Conservation (phyloP, 2,329 filamentous ascomycete genomes). For the Xylariaceae sp. region DNA sequence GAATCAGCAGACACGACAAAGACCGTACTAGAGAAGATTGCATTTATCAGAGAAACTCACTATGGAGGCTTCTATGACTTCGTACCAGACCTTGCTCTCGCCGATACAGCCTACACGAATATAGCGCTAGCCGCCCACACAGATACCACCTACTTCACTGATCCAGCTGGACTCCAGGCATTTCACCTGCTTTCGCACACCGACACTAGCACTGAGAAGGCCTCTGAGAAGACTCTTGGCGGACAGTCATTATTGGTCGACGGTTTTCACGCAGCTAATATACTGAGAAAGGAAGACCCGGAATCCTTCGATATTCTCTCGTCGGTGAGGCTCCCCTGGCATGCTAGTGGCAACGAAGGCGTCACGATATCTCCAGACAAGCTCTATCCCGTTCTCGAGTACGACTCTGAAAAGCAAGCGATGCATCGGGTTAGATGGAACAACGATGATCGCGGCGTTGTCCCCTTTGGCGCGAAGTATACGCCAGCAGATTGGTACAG, state of each 20-base stretch:
- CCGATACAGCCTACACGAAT: constrained; percentile 90
- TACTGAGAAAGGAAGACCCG: constrained; percentile 54
- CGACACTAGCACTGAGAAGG: constrained; percentile 22
- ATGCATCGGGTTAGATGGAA: constrained; percentile 80
- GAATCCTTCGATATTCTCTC: constrained; percentile 58
- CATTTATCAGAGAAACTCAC: constrained; percentile 85
- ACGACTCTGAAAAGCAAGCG: constrained; percentile 39
- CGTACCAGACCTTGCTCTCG: constrained; percentile 79
- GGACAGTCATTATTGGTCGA: constrained; percentile 83
- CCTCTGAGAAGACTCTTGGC: constrained; percentile 44
- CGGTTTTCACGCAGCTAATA: constrained; percentile 70
- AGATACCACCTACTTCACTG: constrained; percentile 93
- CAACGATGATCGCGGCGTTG: constrained; percentile 77
- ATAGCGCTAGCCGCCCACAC: constrained; percentile 81
- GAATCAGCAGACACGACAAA: constrained; percentile 69
- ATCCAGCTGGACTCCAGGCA: constrained; percentile 85
- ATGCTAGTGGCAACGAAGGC: constrained; percentile 86
- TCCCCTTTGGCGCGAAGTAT: constrained; percentile 51
- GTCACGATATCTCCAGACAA: constrained; percentile 73
- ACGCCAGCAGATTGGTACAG: constrained; percentile 68
- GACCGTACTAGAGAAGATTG: constrained; percentile 73
- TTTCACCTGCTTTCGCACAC: constrained; percentile 85
- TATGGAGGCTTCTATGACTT: constrained; percentile 84
- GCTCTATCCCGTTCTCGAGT: constrained; percentile 69
- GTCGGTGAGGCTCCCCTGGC: constrained; percentile 62